These are phyloP conservation scores for Graphiopsis chlorocephala DNA, from an alignment of 2,329 filamentous ascomycete species.

Conservation along the genomic window DNA sequence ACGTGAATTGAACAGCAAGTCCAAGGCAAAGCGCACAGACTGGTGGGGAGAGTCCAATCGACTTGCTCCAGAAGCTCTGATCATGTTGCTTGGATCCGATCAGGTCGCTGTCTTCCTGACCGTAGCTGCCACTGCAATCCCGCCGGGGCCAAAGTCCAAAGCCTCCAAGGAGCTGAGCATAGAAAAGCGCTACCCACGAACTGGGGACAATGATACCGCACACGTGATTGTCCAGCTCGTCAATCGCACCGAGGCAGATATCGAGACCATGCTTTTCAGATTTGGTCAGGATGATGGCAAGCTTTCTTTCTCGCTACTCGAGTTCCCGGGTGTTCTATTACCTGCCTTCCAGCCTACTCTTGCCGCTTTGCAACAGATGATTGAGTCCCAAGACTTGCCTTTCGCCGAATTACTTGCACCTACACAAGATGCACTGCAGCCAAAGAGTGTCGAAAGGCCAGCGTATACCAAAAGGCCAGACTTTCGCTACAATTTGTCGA, in stretches of 20 bases:
- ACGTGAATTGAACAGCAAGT: slow-evolving; percentile 23
- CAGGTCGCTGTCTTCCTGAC: slow-evolving; percentile 30
- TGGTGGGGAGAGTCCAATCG: slow-evolving; percentile 54
- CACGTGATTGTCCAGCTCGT: slow-evolving; percentile 12
- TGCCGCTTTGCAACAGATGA: slow-evolving; percentile 55
- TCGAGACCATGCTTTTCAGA: neutral
- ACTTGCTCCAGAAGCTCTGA: slow-evolving; percentile 50
- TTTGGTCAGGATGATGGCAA: neutral
- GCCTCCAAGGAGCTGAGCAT: neutral
- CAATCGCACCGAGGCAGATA: slow-evolving; percentile 2
- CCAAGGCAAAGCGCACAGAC: slow-evolving; percentile 36
- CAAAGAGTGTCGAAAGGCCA: slow-evolving; percentile 44
- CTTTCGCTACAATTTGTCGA: slow-evolving; percentile 51
- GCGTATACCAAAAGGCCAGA: slow-evolving; percentile 48
- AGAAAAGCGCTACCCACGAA: neutral
- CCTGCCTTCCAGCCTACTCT: slow-evolving; percentile 59
- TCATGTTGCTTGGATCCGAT: slow-evolving; percentile 47
- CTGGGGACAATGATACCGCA: neutral
- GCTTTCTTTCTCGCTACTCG: slow-evolving; percentile 45
- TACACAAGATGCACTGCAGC: slow-evolving; percentile 14
- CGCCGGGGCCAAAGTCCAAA: neutral
- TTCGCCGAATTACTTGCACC: slow-evolving; percentile 31
- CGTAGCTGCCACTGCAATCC: neutral
- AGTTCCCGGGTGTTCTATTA: slow-evolving; percentile 61
- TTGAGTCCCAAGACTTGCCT: slow-evolving; percentile 26